Evolutionary conservation across 2,329 filamentous ascomycete species (phyloP), one percentile per base, ranked within the genome.

Genomic region (Penicillium verrucosum): DNA sequence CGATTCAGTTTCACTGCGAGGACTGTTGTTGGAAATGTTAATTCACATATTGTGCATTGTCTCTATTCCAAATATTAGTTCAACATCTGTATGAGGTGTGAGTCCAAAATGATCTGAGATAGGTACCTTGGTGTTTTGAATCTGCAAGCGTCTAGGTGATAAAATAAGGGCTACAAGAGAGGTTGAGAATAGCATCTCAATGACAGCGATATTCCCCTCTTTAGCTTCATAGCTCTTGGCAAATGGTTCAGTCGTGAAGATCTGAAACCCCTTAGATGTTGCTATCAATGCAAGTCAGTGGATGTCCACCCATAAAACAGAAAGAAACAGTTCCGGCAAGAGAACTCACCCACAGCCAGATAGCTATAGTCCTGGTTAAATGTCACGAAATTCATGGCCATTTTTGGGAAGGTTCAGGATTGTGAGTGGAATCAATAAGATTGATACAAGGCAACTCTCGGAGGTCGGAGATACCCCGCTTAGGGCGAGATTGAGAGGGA

Each of bases 331-430:
- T 32, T 16, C 16, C 5, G 29, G 34, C 36, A 18, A 36, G 38
- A 25, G 27, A 54, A 54, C 87, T 71, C 81, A 92, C 91, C 93
- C 67, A 99, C 92, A 79, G 93, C 93, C 63, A 99, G 83, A 76
- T 93, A 93, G 82, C 90, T 96, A 80, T 96, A 92, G 81, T 99
- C 94, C 81, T 99, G 94, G 77, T 99, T 99, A 78, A 97, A 99
- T 41, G 93, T 97, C 69, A 99, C 91, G 78, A 96, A 99, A 77
- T 99, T 99, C 80, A 97, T 91, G 47, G 86, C 78, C 87, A 90
- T 90, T 59, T 72, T 82, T 62, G 46, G 37, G 45, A 34, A 32
- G 18, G 52, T 50, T 38, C 40, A 41, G 29, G 16, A 37, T 32
- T 32, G 21, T 23, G 36, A 42, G 41, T n/a, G 36, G 37, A 54